phyloP scores from a whole-genome alignment of 495 filamentous ascomycete genomes.

The Chaetomium fimeti region DNA sequence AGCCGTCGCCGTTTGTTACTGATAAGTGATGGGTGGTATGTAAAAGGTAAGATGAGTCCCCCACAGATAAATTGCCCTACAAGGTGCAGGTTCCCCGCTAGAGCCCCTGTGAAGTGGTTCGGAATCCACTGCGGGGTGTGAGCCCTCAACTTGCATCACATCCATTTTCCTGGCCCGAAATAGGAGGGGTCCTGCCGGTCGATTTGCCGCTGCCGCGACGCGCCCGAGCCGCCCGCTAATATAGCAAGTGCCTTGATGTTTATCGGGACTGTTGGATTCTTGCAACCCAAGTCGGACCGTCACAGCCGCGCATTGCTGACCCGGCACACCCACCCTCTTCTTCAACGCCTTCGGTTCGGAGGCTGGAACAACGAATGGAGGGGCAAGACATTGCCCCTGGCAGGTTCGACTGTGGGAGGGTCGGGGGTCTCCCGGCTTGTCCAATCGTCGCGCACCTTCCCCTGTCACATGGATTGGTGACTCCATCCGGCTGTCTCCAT shows the following conservation, averaged over 20 bases:
- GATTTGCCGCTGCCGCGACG: neutral
- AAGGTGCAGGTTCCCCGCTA: slow-evolving; percentile 17
- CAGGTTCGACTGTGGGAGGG: neutral
- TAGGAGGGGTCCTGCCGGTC: slow-evolving; percentile 11
- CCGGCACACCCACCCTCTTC: neutral
- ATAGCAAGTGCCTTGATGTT: neutral
- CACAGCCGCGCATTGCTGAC: neutral
- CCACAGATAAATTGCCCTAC: slow-evolving; percentile 3
- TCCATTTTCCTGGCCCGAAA: slow-evolving; percentile 6
- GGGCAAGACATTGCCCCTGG: slow-evolving; percentile 10
- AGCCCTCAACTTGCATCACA: slow-evolving; percentile 5
- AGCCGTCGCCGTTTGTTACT: neutral
- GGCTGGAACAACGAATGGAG: slow-evolving; percentile 4
- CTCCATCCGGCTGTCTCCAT: slow-evolving; percentile 22
- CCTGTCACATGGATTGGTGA: slow-evolving; percentile 11
- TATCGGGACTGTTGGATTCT: neutral
- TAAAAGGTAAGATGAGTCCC: neutral
- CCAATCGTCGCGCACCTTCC: slow-evolving; percentile 10
- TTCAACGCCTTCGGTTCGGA: neutral
- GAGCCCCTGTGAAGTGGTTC: neutral
- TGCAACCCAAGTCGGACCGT: neutral
- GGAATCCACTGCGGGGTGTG: slow-evolving; percentile 17
- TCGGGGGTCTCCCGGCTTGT: neutral
- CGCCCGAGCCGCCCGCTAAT: slow-evolving; percentile 6
- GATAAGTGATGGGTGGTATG: neutral